phyloP scores from a whole-genome alignment of 768 basidiomycete genomes.

The Mycena belliarum region DNA sequence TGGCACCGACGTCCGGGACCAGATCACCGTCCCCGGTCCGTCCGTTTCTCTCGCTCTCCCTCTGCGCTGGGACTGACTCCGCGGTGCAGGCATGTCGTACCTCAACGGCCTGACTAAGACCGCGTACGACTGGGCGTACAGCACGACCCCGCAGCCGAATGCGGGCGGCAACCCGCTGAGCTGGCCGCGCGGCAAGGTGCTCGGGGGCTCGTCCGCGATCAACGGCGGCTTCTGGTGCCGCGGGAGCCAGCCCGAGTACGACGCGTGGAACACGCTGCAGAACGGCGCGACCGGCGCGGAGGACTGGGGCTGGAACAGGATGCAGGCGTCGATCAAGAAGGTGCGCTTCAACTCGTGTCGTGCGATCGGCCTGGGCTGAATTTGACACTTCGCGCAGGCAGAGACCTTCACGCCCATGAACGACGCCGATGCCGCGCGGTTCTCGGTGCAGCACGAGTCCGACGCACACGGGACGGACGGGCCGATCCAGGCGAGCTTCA shows the following conservation, averaged over 20 bases:
- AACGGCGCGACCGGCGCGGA: constrained; percentile 14
- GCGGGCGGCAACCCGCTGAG: neutral
- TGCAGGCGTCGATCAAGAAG: constrained; percentile 33
- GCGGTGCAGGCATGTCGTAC: constrained; percentile 19
- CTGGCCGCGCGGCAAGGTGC: constrained; percentile 24
- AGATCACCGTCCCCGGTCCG: constrained; percentile 19
- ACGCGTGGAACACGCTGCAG: constrained; percentile 28
- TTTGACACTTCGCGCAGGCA: neutral
- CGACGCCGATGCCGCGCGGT: constrained; percentile 10
- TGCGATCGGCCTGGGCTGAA: neutral
- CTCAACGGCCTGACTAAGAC: constrained; percentile 13
- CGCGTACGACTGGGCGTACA: constrained; percentile 16
- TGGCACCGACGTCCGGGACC: constrained; percentile 13
- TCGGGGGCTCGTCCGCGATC: constrained; percentile 30
- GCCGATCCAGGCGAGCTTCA: constrained; percentile 21
- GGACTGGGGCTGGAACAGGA: constrained; percentile 34
- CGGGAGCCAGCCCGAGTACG: constrained; percentile 27
- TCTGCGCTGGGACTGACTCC: too few relatives aligned
- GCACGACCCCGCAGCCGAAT: constrained; percentile 14
- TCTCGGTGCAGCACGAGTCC: constrained; percentile 14
- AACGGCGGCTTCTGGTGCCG: constrained; percentile 32
- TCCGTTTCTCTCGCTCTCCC: neutral
- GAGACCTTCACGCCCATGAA: constrained; percentile 21
- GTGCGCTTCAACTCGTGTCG: neutral
- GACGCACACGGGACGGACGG: constrained; percentile 18